Base-by-base conservation (phyloP, 176 grass and related monocot species). In the Bolboschoenus planiculmis region DNA sequence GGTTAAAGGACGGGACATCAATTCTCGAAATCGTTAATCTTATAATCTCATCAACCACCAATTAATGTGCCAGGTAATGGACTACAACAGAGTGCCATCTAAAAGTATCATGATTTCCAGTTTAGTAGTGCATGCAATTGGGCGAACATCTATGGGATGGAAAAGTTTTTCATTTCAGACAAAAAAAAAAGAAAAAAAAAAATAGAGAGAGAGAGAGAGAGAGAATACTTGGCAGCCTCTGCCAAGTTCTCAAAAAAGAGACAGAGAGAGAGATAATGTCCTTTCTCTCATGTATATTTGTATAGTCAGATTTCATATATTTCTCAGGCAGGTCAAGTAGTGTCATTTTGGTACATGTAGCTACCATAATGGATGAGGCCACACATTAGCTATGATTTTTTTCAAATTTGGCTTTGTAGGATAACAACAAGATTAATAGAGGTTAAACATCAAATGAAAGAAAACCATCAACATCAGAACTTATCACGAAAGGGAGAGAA, bases 401-500 rank as follows among this genome's bases (percentile, higher is more conserved):
- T 48, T 51, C 34, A 68, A 37, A 30, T 76, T 51, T 50, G 43
- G 42, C 11, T 11, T 51, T 3, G 24, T 16, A 47, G 23, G 40
- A 74, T 10, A 47, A 74, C 21, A 27, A 74, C 11, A 1, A 40
- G 70, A 10, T 48, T 74, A 21, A 48, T 33, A 29, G 26, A 51
- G 26, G 23, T 76, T 10, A 75, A 75, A 8, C 24, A 76, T 51
- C 46, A 44, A 43, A 23, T 13, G 10, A 72, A 72, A 33, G 1
- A 16, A 46, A 71, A 72, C 72, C 6, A 20, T 18, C 65, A 33
- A 31, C 46, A 20, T 24, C 46, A 50, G 83, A 74, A 27, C 33
- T 60, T 11, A 75, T 63, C n/a, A 70, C 67, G 54, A 46, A 87
- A 75, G 3, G 23, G 57, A 33, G 7, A 44, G 23, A 87, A 78